phyloP scores from a whole-genome alignment of 2,329 filamentous ascomycete genomes.

The Pseudogymnoascus sp. region DNA sequence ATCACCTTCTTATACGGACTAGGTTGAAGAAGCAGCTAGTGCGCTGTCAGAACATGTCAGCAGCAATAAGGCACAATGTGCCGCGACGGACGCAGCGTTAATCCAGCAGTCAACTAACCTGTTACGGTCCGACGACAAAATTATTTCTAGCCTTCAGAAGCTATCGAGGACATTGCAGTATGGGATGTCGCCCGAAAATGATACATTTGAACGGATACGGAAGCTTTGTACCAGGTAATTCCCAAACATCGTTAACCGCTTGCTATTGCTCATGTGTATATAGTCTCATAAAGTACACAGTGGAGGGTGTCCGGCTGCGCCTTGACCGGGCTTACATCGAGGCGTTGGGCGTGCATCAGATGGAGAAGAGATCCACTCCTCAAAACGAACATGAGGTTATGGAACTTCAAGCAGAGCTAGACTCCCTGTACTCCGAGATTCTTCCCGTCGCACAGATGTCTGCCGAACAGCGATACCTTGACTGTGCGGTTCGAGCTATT shows the following conservation, averaged over 20 bases:
- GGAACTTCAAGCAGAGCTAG: slow-evolving; percentile 54
- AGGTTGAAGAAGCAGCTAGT: slow-evolving; percentile 44
- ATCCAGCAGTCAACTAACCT: slow-evolving; percentile 42
- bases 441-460: slow-evolving; percentile 64
- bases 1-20: slow-evolving; percentile 5
- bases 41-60: slow-evolving; percentile 38
- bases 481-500: slow-evolving; percentile 46
- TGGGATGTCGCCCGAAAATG: slow-evolving; percentile 43
- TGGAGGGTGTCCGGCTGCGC: slow-evolving; percentile 45
- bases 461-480: slow-evolving; percentile 57
- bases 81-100: slow-evolving; percentile 37
- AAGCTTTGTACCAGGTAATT: slow-evolving; percentile 47
- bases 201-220: slow-evolving; percentile 48
- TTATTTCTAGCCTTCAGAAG: slow-evolving; percentile 58
- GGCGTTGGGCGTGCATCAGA: slow-evolving; percentile 25
- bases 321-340: slow-evolving; percentile 51
- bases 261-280: background rate
- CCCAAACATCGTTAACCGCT: background rate
- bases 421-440: slow-evolving; percentile 62
- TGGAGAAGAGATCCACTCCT: background rate
- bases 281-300: slow-evolving; percentile 49
- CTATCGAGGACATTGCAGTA: slow-evolving; percentile 53
- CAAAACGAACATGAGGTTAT: slow-evolving; percentile 35
- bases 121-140: slow-evolving; percentile 55
- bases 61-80: slow-evolving; percentile 45